A percentile compares a stretch with the other conserved stretches of the same genome.
Conservation (phyloP, 768 basidiomycete species). For the Russula sp. region DNA sequence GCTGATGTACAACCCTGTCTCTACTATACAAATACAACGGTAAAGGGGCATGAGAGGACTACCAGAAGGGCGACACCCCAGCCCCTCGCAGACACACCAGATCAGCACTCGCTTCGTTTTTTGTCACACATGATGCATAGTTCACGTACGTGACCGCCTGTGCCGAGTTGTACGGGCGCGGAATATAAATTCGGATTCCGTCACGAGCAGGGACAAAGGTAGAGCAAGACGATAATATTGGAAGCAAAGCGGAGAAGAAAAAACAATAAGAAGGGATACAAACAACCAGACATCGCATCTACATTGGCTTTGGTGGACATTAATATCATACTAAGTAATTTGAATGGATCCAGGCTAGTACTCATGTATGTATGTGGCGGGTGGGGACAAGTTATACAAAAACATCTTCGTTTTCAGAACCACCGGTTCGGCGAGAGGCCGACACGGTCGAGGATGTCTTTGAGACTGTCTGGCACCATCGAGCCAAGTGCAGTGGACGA, state of each 20-base stretch:
- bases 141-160: too few relatives aligned
- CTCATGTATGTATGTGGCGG: background rate
- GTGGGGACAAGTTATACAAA: too few relatives aligned
- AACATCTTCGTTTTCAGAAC: constrained; percentile 43
- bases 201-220: background rate
- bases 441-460: constrained; percentile 53
- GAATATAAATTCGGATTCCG: too few relatives aligned
- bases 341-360: constrained; percentile 1
- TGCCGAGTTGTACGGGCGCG: too few relatives aligned
- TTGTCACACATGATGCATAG: too few relatives aligned
- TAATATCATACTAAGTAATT: constrained; percentile 14
- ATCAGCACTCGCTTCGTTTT: too few relatives aligned
- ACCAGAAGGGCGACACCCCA: too few relatives aligned
- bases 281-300: constrained; percentile 5
- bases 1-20: too few relatives aligned
- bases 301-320: constrained; percentile 7
- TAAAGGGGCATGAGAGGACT: too few relatives aligned
- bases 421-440: constrained; percentile 54
- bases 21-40: too few relatives aligned
- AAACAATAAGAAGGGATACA: background rate
- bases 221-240: background rate
- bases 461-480: constrained; percentile 48
- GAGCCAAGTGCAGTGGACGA: constrained; percentile 46
- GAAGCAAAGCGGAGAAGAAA: background rate
- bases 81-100: too few relatives aligned